Conservation (phyloP, 2,329 filamentous ascomycete species). For the Zymoseptoria tritici region DNA sequence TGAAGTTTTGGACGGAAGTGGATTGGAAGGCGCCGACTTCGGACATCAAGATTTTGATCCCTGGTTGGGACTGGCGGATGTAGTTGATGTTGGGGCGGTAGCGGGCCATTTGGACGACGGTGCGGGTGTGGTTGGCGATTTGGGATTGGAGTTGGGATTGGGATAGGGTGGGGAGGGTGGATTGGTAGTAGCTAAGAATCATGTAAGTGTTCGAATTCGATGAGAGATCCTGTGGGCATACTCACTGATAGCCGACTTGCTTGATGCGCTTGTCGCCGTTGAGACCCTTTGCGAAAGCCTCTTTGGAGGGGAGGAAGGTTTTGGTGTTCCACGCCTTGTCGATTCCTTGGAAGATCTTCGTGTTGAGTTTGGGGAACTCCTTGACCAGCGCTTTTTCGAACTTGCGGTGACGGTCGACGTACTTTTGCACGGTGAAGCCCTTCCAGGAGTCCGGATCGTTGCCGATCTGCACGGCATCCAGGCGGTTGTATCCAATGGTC, state of each 20-base stretch:
- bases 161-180: background rate
- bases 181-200: constrained; percentile 3
- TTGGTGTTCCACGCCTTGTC: constrained; percentile 4
- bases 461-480: constrained; percentile 8
- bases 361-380: background rate
- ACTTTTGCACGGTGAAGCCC: constrained; percentile 1
- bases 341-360: constrained; percentile 6
- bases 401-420: constrained; percentile 3
- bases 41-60: constrained; percentile 2
- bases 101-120: constrained; percentile 1
- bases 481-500: constrained; percentile 3
- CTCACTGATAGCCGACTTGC: constrained; percentile 6
- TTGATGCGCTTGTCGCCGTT: background rate
- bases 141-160: constrained; percentile 2
- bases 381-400: constrained; percentile 1
- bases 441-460: constrained; percentile 9
- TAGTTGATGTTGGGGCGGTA: constrained; percentile 1
- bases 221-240: background rate
- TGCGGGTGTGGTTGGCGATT: constrained; percentile 6
- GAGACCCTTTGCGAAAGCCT: background rate
- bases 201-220: background rate
- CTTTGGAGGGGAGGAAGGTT: background rate
- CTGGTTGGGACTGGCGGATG: background rate
- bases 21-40: constrained; percentile 4
- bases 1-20: constrained; percentile 1